Conservation (phyloP, 768 basidiomycete genomes). For the Cystofilobasidium macerans region DNA sequence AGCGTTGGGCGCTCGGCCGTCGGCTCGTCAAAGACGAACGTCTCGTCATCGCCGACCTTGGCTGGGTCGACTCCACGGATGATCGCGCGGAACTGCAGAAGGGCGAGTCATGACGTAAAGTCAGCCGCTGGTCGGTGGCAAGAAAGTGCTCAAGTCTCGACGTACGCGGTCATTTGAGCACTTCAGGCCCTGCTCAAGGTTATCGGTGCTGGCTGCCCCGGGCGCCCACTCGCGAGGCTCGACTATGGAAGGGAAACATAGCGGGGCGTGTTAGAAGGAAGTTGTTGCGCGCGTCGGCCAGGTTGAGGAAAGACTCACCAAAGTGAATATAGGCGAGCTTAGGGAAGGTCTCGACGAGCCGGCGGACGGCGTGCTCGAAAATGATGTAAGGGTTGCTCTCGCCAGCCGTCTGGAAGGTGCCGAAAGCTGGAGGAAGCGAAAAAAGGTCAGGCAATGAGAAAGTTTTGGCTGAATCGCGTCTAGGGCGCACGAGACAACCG, state of each 20-base stretch:
- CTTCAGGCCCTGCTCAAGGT: neutral
- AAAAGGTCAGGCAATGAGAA: no score
- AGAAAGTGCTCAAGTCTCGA: neutral
- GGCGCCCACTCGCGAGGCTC: constrained; percentile 12
- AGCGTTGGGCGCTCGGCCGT: constrained; percentile 20
- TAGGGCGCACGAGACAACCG: constrained; percentile 53
- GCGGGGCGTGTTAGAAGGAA: no score
- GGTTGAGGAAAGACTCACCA: no score
- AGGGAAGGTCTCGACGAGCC: constrained; percentile 43
- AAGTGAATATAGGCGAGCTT: constrained; percentile 47
- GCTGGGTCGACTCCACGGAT: constrained; percentile 28
- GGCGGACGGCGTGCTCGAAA: constrained; percentile 44
- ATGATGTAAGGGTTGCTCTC: constrained; percentile 28
- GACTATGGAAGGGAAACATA: no score
- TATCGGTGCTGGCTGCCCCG: neutral
- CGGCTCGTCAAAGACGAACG: constrained; percentile 27
- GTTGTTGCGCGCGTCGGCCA: no score
- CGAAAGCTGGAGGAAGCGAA: no score
- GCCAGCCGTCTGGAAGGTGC: constrained; percentile 26
- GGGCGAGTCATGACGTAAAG: no score
- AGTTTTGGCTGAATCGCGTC: no score
- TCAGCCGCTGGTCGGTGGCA: no score
- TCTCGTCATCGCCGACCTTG: neutral
- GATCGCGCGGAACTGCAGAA: constrained; percentile 28
- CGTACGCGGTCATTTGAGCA: constrained; percentile 8